Base-by-base conservation (phyloP, 495 filamentous ascomycete genomes). In the Pseudomonodictys pantanalensis region DNA sequence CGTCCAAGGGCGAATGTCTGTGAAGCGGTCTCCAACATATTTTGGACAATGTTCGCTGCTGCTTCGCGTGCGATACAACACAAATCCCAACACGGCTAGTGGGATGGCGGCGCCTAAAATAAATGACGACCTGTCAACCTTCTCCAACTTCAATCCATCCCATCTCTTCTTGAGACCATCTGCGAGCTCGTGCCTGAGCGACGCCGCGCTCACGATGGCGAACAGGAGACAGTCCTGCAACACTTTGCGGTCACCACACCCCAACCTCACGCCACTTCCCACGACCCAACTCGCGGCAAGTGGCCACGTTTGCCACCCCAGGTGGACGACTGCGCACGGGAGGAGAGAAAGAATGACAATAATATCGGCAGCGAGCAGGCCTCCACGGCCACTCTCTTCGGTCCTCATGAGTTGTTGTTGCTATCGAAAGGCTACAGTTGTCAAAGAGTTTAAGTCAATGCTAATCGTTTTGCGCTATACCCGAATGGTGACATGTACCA, bases 211-310 rank as follows among this genome's bases (percentile, higher is more conserved):
- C 10, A 43, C 9, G 23, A 29, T 25, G 24, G 23, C 52, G 20
- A 55, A 55, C 5, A 55, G 20, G 24, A 44, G 17, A 18, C 38
- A 55, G 45, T 55, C 52, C 25, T 30, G 24, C n/a, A 18, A 6
- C n/a, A 55, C 25, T 1, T 44, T 44, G 18, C 23, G 52, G 22
- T 55, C 52, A 24, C 28, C 0, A 15, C 22, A 20, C 4, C 15
- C n/a, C 11, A 2, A 55, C n/a, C 52, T 35, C 24, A 44, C 35
- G 22, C 7, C 23, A 44, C 20, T 26, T n/a, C 33, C 39, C 9
- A 30, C 11, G 12, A 38, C 24, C 52, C 52, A 55, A 15, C 26
- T 15, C 22, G 24, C 52, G 28, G 45, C 6, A 25, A 28, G 29
- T 25, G 52, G 52, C 52, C 20, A 29, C 38, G 23, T 17, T 15